Base-by-base conservation (phyloP, 1,139 yeast species). In the Meyerozyma sp. region DNA sequence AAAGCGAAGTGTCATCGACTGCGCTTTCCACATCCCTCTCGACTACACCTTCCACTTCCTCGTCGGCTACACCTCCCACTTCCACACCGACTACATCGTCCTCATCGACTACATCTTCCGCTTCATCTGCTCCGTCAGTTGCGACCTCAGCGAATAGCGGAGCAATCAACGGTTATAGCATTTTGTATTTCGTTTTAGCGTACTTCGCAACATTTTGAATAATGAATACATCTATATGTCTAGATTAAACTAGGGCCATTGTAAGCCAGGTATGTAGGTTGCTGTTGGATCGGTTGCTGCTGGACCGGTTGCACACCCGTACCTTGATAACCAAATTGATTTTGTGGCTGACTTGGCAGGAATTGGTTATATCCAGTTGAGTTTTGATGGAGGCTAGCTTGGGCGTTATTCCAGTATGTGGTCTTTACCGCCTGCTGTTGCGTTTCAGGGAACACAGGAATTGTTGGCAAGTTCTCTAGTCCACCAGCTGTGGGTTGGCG, bases 401-500 rank as follows among this genome's bases (percentile, higher is more conserved):
- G 58, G 2, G 81, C 80, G 45, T 65, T 62, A 41, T 62, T 56
- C 50, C 70, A 59, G 48, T 57, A 63, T 38, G 57, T 63, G 42
- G 73, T 70, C 42, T 62, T 62, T 41, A 62, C 66, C 25, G 63
- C 67, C 36, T 68, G 72, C 45, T 59, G 64, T 54, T 75, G 79
- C 8, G 87, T 82, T 50, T 79, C 79, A 0, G 87, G 87, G 54
- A 82, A 82, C 1, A 82, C 84, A 3, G 88, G 75, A 3, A 78
- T 61, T 0, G 88, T 82, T 3, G 82, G 82, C 35, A 81, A 53
- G 43, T 67, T 66, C 56, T 82, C 89, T 46, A 80, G 69, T 0
- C 89, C 89, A 5, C 88, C 89, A 18, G 86, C 84, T 2, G 88
- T 82, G 3, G 77, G 70, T 53, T 79, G 84, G 10, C 72, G 66